Percentiles rank a stretch among this genome's conserved stretches.
phyloP scores from a whole-genome alignment of 1,284 basidiomycete genomes.

The Melampsora larici-populina region DNA sequence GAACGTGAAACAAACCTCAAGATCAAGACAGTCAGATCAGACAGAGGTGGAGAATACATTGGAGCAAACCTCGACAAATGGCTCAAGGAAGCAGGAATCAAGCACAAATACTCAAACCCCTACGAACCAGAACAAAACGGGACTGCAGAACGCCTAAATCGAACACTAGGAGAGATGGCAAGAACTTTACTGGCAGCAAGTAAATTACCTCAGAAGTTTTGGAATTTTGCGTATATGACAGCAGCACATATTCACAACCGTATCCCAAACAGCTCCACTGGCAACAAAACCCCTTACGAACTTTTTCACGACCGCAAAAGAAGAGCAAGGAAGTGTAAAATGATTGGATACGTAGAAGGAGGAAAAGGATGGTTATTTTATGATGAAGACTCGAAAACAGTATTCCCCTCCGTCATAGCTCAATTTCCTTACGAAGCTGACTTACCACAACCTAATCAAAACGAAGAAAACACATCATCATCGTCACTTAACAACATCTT shows the following conservation, averaged over 20 bases:
- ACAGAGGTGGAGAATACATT: too few species aligned
- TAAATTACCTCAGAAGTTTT: background rate
- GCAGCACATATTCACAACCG: slow-evolving; percentile 5
- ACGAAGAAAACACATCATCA: too few species aligned
- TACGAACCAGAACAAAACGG: slow-evolving; percentile 24
- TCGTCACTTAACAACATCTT: too few species aligned
- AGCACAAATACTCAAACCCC: background rate
- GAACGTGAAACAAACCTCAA: too few species aligned
- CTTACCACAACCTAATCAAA: too few species aligned
- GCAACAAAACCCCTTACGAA: background rate
- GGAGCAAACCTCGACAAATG: too few species aligned
- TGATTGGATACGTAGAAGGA: background rate
- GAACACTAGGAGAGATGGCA: slow-evolving; percentile 8
- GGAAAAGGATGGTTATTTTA: too few species aligned
- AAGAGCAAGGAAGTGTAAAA: background rate
- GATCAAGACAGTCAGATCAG: too few species aligned
- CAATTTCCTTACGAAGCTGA: background rate
- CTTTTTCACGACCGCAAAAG: background rate
- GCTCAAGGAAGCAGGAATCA: too few species aligned
- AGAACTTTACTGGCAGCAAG: background rate
- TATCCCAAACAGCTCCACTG: background rate
- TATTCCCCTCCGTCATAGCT: background rate
- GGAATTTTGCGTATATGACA: background rate
- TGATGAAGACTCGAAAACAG: background rate
- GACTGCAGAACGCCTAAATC: background rate